These are phyloP conservation scores for Brettanomyces nanus DNA, from an alignment of 805 yeast species.

Conservation along the genomic window DNA sequence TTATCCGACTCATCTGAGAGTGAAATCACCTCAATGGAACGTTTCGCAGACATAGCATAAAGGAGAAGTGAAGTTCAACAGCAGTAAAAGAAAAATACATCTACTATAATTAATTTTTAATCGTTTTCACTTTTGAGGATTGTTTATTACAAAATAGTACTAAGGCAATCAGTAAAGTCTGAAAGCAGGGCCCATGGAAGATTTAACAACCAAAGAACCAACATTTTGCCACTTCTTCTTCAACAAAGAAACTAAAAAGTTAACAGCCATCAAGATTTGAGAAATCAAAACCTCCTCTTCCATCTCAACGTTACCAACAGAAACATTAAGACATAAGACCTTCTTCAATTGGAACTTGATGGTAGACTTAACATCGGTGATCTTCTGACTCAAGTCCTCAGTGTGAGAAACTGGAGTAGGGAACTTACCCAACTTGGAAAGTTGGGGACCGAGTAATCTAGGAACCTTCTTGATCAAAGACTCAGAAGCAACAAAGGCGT, in stretches of 20 bases:
- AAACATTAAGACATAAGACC: constrained; percentile 99
- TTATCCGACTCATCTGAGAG: constrained; percentile 6
- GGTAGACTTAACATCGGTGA: constrained; percentile 96
- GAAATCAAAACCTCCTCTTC: constrained; percentile 91
- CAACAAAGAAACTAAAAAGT: constrained; percentile 97
- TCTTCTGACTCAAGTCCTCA: constrained; percentile 95
- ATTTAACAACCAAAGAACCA: constrained; percentile 97
- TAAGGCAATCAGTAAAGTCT: constrained; percentile 96
- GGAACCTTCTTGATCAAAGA: constrained; percentile 99
- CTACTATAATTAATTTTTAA: too few species aligned
- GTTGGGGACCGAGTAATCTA: constrained; percentile 99
- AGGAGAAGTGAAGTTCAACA: not conserved
- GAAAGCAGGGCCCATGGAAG: constrained; percentile 99
- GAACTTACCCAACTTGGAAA: constrained; percentile 99
- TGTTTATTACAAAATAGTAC: too few species aligned
- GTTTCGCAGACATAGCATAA: not conserved
- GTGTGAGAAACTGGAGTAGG: constrained; percentile 99
- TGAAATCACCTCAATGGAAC: constrained; percentile 6
- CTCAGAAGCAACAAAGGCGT: constrained; percentile 98
- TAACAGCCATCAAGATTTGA: constrained; percentile 97
- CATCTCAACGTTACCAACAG: constrained; percentile 99
- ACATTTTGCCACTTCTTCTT: constrained; percentile 99
- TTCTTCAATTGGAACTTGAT: constrained; percentile 99
- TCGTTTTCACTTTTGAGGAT: too few species aligned
- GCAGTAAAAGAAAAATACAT: too few species aligned